A percentile compares a stretch with the other conserved stretches of the same genome.
Conservation (phyloP, 2,329 filamentous ascomycete species). For the Trichoderma asperellum region DNA sequence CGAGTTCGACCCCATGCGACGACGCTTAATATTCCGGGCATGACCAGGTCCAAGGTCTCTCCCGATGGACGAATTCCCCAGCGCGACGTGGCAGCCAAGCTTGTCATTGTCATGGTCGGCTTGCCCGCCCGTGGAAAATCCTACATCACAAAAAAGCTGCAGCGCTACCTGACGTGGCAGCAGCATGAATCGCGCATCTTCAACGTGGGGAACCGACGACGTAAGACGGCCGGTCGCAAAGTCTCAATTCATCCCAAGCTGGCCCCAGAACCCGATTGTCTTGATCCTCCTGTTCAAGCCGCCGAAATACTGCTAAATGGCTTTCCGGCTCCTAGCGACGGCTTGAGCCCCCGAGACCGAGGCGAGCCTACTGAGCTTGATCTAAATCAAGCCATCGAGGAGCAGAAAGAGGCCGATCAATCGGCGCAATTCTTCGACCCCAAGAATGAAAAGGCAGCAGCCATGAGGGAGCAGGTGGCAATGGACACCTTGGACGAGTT, state of each 20-base stretch:
- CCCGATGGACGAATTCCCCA: slow-evolving; percentile 93
- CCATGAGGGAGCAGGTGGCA: slow-evolving; percentile 87
- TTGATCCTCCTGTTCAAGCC: slow-evolving; percentile 55
- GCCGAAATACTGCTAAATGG: slow-evolving; percentile 64
- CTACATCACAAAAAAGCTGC: slow-evolving; percentile 98
- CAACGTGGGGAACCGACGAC: slow-evolving; percentile 91
- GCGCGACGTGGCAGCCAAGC: slow-evolving; percentile 91
- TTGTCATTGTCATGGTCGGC: slow-evolving; percentile 98
- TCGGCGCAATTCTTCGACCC: slow-evolving; percentile 94
- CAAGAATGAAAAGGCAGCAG: slow-evolving; percentile 77
- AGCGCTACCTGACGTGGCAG: slow-evolving; percentile 93
- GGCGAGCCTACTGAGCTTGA: slow-evolving; percentile 47
- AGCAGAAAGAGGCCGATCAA: slow-evolving; percentile 69
- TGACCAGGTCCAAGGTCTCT: slow-evolving; percentile 93
- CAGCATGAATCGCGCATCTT: slow-evolving; percentile 96
- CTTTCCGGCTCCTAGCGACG: slow-evolving; percentile 42
- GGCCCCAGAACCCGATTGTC: slow-evolving; percentile 42
- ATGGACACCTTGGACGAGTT: slow-evolving; percentile 91
- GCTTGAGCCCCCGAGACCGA: slow-evolving; percentile 35
- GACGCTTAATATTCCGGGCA: slow-evolving; percentile 92
- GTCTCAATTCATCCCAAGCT: slow-evolving; percentile 43
- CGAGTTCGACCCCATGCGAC: slow-evolving; percentile 82
- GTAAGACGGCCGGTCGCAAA: slow-evolving; percentile 70
- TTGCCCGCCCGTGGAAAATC: slow-evolving; percentile 94
- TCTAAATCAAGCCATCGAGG: slow-evolving; percentile 37